phyloP scores from a whole-genome alignment of 2,329 filamentous ascomycete species.

The Trichoderma sp. region DNA sequence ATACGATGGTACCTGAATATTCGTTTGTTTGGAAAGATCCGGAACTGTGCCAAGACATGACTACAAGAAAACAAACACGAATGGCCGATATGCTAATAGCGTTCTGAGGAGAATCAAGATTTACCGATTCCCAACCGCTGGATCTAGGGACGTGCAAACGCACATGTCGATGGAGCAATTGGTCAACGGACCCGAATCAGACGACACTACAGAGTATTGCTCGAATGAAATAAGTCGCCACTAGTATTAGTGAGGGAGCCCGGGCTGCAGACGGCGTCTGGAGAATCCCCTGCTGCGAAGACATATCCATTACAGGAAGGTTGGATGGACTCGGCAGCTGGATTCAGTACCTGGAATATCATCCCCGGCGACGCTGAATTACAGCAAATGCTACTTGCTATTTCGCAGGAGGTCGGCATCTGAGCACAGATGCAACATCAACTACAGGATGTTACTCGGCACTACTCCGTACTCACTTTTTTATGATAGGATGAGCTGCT shows the following conservation, averaged over 20 bases:
- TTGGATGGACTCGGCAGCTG: not conserved
- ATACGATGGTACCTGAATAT: not conserved
- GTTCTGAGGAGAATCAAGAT: not conserved
- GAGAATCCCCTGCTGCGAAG: not conserved
- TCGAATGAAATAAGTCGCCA: not conserved
- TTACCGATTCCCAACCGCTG: not conserved
- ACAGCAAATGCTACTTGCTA: not conserved
- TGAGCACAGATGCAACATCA: not conserved
- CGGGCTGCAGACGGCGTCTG: not conserved
- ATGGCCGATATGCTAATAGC: not conserved
- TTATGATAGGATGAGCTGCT: not conserved
- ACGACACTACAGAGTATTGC: not conserved
- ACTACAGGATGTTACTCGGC: not conserved
- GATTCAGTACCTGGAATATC: not conserved
- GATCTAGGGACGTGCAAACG: not conserved
- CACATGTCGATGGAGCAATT: not conserved
- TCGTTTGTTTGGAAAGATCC: constrained; percentile 15
- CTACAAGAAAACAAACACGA: not conserved
- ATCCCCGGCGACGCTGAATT: not conserved
- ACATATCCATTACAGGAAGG: constrained; percentile 14
- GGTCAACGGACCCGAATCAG: not conserved
- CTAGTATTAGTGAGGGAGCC: not conserved
- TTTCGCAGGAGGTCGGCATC: not conserved
- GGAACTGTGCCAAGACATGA: constrained; percentile 5
- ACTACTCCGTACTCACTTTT: not conserved